Evolutionary conservation across 2,329 filamentous ascomycete genomes (phyloP), one percentile per base, ranked within the genome.

Genomic region (Neofusicoccum kwambonambiense): DNA sequence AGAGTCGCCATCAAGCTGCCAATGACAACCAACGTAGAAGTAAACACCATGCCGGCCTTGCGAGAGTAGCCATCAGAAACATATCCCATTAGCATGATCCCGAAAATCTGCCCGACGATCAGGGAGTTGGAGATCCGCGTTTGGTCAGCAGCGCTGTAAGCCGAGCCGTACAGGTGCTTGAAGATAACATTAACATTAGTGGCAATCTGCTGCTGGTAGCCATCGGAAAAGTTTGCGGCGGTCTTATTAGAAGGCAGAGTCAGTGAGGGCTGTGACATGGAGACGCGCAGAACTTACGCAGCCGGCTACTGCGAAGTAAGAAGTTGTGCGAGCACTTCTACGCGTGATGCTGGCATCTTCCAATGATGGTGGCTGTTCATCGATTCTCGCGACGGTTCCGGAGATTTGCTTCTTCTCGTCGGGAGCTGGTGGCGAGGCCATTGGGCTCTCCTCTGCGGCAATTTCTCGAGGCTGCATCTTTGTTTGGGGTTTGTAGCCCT

Each of bases 1-100:
- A 80, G 65, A 2, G 74, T 73, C 3, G 77, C 71, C 73, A 81
- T 71, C 2, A 77, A 64, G 37, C 70, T 74, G 0, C 74, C 74
- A 34, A 75, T 61, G 15, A 74, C 69, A 1, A 76, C 74, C 7
- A 76, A 66, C 0, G 64, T 67, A 13, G 73, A 74, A 5, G 75
- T 76, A 17, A 76, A 66, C 11, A 74, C 67, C 68, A 76, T 73
- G 5, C 74, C 73, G 2, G 70, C 70, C 58, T 76, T 77, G 4
- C 75, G 72, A 7, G 72, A 74, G 66, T 71, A 74, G 9, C 70
- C 67, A 47, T 76, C 75, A 1, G 73, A 72, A 2, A 69, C 69
- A 47, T 72, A 75, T 3, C 75, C 75, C 13, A 76, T 69, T 1
- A 74, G 51, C 2, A 77, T 62, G 22, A 76, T 76, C 0, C 75